Evolutionary conservation across 352 stramenopile genomes (phyloP), one percentile per base, ranked within the genome.

Genomic region (Peronospora belbahrii): DNA sequence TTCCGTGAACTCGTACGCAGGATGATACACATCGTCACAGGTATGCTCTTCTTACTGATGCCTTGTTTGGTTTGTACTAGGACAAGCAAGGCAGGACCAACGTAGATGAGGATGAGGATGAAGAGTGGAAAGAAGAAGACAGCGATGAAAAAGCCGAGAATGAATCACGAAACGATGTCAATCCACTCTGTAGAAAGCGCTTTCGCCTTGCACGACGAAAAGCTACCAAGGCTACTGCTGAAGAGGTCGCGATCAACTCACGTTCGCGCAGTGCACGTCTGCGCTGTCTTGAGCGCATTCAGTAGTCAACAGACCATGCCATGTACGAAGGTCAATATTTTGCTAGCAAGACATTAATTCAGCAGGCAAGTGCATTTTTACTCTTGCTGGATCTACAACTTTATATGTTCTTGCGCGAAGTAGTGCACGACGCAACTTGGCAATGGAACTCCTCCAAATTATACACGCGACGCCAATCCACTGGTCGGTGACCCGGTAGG

Each of bases 201-300:
- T 91, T 87, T 34, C 62, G 61, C 23, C 59, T 91, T 15, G 59
- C 65, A 17, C 70, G 75, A 23, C 73, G 75, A 41, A 88, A 88
- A 57, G 73, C 74, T 2, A 65, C 70, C 17, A 84, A 91, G 36
- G 74, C 80, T 6, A 84, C 59, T 19, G 50, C 52, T n/a, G 62
- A 84, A 13, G 76, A 91, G 33, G 70, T 88, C 35, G 53, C 59
- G 6, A 18, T 19, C n/a, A 91, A 91, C 48, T 65, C 74, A 4
- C 76, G 80, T 15, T 74, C 74, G 1, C 68, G 80, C 31, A 88
- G 77, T 42, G 80, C 80, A 37, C 70, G 78, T 19, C 46, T 91
- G 54, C 80, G 80, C 19, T 89, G 74, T 56, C 52, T 89, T n/a
- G 74, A 85, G 40, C 70, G 74, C 3, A 56, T 77, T 11, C 28